A percentile compares a stretch with the other conserved stretches of the same genome.
Conservation (phyloP, 192 early-diverging fungal genomes). For the Spizellomyces punctatus region DNA sequence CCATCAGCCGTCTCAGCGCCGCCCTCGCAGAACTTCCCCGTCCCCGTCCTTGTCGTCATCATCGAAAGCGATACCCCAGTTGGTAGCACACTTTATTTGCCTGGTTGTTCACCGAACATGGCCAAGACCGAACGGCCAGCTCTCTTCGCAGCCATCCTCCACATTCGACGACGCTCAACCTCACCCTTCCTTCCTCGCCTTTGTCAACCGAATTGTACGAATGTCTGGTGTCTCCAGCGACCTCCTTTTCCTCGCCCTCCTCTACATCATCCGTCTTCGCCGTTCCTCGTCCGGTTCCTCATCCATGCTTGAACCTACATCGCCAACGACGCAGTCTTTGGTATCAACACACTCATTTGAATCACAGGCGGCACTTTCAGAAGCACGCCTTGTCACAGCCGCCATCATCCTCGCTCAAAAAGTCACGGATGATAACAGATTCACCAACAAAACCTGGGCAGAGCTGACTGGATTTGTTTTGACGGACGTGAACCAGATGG, state of each 20-base stretch:
- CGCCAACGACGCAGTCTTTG: not conserved
- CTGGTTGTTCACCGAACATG: too few relatives aligned
- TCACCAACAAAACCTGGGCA: conserved; percentile 36
- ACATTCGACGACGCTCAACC: too few relatives aligned
- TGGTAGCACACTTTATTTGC: too few relatives aligned
- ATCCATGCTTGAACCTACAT: not conserved
- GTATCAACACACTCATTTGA: too few relatives aligned
- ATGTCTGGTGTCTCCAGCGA: conserved; percentile 11
- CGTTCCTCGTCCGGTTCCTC: not conserved
- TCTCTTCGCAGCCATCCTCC: too few relatives aligned
- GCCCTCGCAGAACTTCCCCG: too few relatives aligned
- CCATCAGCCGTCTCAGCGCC: too few relatives aligned
- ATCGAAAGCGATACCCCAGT: too few relatives aligned
- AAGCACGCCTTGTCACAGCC: conserved; percentile 17
- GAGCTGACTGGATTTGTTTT: conserved; percentile 21
- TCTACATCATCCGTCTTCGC: conserved; percentile 29
- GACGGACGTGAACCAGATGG: conserved; percentile 31
- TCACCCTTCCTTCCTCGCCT: conserved; percentile 3
- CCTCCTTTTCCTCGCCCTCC: conserved; percentile 27
- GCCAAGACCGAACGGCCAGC: too few relatives aligned
- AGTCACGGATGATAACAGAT: conserved; percentile 32
- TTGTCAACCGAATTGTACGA: conserved; percentile 19
- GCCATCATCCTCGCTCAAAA: conserved; percentile 38
- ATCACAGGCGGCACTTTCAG: not conserved
- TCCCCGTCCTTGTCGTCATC: too few relatives aligned